Conservation (phyloP, 768 basidiomycete species). For the Trametes villosa region DNA sequence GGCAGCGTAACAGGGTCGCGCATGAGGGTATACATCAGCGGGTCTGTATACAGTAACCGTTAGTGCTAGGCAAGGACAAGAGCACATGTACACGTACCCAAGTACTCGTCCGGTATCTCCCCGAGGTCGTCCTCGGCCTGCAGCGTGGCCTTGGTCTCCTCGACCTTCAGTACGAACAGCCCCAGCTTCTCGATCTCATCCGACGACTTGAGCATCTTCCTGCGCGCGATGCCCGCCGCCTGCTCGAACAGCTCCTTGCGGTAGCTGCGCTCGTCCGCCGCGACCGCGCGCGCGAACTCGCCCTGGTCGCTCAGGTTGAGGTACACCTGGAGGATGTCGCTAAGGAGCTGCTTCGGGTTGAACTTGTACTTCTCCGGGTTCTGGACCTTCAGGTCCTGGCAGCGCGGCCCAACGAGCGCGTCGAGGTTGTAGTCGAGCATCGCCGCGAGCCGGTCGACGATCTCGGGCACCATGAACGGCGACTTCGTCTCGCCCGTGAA, state of each 20-base stretch:
- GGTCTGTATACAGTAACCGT: conserved; percentile 54
- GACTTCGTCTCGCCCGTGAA: conserved; percentile 91
- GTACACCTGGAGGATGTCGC: conserved; percentile 89
- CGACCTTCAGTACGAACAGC: conserved; percentile 79
- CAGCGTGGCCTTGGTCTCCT: conserved; percentile 76
- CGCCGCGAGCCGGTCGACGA: conserved; percentile 92
- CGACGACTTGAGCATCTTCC: conserved; percentile 70
- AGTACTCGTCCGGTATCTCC: conserved; percentile 93
- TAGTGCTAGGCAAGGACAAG: conserved; percentile 7
- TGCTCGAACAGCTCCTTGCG: conserved; percentile 79
- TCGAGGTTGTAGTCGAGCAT: conserved; percentile 96
- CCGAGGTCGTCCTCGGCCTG: conserved; percentile 91
- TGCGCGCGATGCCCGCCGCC: conserved; percentile 69
- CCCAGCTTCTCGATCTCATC: conserved; percentile 73
- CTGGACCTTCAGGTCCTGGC: conserved; percentile 81
- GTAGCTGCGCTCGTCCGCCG: conserved; percentile 94
- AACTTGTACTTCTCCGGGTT: conserved; percentile 91
- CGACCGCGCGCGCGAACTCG: conserved; percentile 84
- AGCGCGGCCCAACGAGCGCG: conserved; percentile 86
- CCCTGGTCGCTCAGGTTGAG: conserved; percentile 82
- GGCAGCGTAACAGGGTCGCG: conserved; percentile 92
- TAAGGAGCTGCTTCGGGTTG: conserved; percentile 78
- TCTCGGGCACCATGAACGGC: conserved; percentile 96
- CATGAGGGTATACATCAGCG: conserved; percentile 92
- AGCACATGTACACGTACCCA: conserved; percentile 57